These are phyloP conservation scores for Nothomitra cinnamomea DNA, from an alignment of 2,329 filamentous ascomycete species.

Conservation along the genomic window DNA sequence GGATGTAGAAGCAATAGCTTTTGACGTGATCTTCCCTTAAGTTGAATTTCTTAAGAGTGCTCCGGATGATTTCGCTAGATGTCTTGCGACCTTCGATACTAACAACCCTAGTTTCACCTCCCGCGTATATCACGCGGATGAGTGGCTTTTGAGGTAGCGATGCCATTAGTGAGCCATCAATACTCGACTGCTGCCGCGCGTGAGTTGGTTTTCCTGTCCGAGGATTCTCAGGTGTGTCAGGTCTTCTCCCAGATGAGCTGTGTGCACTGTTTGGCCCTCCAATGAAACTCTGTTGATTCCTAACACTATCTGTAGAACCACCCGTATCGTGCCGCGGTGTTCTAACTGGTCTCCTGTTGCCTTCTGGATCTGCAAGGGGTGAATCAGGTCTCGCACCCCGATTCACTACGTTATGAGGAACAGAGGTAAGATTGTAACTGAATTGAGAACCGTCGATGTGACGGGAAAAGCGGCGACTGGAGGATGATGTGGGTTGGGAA, in stretches of 20 bases:
- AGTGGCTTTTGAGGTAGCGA: conserved; percentile 70
- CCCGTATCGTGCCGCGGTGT: not conserved
- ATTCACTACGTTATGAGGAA: conserved; percentile 29
- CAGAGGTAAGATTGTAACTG: conserved; percentile 20
- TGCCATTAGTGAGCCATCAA: conserved; percentile 75
- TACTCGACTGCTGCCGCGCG: conserved; percentile 63
- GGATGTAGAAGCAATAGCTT: conserved; percentile 93
- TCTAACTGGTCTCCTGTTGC: conserved; percentile 8
- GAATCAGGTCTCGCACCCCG: conserved; percentile 52
- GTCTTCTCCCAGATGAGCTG: conserved; percentile 28
- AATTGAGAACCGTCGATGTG: conserved; percentile 27
- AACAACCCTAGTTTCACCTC: conserved; percentile 80
- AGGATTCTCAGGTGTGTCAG: conserved; percentile 45
- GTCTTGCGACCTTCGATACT: conserved; percentile 84
- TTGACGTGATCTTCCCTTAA: conserved; percentile 80
- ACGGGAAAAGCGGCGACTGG: conserved; percentile 16
- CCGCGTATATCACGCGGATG: conserved; percentile 84
- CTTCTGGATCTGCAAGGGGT: conserved; percentile 44
- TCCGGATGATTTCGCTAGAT: conserved; percentile 81
- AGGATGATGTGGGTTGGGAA: conserved; percentile 24
- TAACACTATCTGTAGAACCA: not conserved
- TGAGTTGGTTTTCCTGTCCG: conserved; percentile 48
- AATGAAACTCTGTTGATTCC: not conserved
- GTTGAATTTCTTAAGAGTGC: conserved; percentile 73
- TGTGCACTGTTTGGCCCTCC: not conserved